Base-by-base conservation (phyloP, 768 basidiomycete genomes). In the Russula foetens region DNA sequence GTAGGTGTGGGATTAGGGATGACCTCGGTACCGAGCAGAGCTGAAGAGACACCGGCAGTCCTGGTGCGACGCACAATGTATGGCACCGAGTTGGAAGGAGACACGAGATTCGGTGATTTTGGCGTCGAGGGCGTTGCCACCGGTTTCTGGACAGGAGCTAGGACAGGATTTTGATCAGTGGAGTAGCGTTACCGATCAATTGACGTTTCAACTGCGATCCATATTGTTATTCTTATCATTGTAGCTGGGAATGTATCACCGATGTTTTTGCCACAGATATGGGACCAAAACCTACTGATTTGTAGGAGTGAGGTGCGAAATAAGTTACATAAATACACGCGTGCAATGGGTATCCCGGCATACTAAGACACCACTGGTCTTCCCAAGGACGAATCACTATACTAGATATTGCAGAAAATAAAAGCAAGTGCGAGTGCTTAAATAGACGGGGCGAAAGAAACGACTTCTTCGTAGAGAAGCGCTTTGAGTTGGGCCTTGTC, bases 61-160 rank as follows among this genome's bases (percentile, higher is more conserved):
- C 75, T 78, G 4, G 76, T 79, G 64, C 82, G 80, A 68, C 80
- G 84, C 60, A 91, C 89, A 6, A 88, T 91, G 84, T 91, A 90
- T 70, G 89, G 89, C 8, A 91, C 89, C 0, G 89, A 91, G 72
- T 73, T 90, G 45, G 88, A 89, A n/a, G 76, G 75, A 33, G 88
- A 91, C 68, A 85, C 85, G n/a, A 81, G 89, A 53, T 92, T 92
- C 69, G 89, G 89, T 6, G 89, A 91, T 72, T 91, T 90, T 69
- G 89, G 89, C 41, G 76, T 88, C 26, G 85, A 88, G 68, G 85
- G 88, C 14, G 82, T 90, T 58, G 85, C 85, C n/a, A 80, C 79
- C 50, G 81, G 81, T 7, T 89, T 85, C 68, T 90, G 88, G 86
- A 71, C 80, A 0, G 76, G 77, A 46, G 77, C 77, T 52, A 73